These are phyloP conservation scores for Emmonsiellopsis sp. DNA, from an alignment of 2,329 filamentous ascomycete genomes.

Conservation along the genomic window DNA sequence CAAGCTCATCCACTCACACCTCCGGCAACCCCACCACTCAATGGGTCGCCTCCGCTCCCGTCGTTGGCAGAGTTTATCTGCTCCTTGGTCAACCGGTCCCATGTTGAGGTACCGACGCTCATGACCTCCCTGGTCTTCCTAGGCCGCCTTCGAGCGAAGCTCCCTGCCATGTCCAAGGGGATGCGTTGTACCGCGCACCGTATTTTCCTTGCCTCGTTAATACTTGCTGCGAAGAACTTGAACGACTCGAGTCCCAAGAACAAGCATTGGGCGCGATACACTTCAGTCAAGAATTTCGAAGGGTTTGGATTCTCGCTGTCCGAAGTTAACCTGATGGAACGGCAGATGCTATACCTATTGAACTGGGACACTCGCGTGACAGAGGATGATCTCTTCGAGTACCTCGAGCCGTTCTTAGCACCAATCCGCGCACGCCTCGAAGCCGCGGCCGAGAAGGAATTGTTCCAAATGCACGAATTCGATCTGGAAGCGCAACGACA, in stretches of 20 bases:
- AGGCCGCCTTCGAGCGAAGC: slow-evolving; percentile 66
- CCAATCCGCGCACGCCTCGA: slow-evolving; percentile 55
- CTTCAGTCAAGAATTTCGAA: slow-evolving; percentile 59
- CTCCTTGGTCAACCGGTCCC: slow-evolving; percentile 80
- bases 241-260: slow-evolving; percentile 99
- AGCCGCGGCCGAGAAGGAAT: slow-evolving; percentile 6
- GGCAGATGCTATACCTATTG: slow-evolving; percentile 88
- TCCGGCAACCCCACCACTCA: slow-evolving; percentile 48
- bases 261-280: slow-evolving; percentile 99
- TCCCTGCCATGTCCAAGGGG: slow-evolving; percentile 91
- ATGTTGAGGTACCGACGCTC: slow-evolving; percentile 92
- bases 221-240: slow-evolving; percentile 82
- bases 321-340: slow-evolving; percentile 99
- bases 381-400: slow-evolving; percentile 73
- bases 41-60: slow-evolving; percentile 50
- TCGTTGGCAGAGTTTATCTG: slow-evolving; percentile 85
- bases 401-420: slow-evolving; percentile 79
- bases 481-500: background rate
- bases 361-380: slow-evolving; percentile 89
- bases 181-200: slow-evolving; percentile 94
- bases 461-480: background rate
- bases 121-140: slow-evolving; percentile 97
- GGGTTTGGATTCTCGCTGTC: slow-evolving; percentile 86
- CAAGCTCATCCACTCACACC: slow-evolving; percentile 48
- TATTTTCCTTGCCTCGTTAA: slow-evolving; percentile 70